These are phyloP conservation scores for Coemansia erecta DNA, from an alignment of 192 early-diverging fungal genomes.

Conservation along the genomic window DNA sequence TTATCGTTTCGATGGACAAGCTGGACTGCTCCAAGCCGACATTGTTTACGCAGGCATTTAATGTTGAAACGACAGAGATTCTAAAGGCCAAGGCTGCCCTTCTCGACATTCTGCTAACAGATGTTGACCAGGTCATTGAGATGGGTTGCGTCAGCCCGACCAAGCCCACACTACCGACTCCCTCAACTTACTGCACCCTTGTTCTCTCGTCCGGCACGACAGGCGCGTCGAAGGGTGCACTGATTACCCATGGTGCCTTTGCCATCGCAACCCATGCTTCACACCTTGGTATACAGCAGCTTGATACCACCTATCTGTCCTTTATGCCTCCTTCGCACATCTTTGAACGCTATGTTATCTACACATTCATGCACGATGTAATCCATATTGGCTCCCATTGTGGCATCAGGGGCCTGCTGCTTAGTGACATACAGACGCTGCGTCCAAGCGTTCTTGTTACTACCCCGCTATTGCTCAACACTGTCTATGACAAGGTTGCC, in stretches of 20 bases:
- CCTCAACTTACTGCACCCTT: slow-evolving; percentile 60
- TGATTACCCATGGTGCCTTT: too few species aligned
- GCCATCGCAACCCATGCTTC: too few species aligned
- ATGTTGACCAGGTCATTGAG: too few species aligned
- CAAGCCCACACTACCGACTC: slow-evolving; percentile 53
- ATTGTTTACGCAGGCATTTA: slow-evolving; percentile 43
- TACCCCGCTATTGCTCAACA: slow-evolving; percentile 76
- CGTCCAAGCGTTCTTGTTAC: slow-evolving; percentile 69
- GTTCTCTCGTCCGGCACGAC: slow-evolving; percentile 82
- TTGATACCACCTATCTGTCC: slow-evolving; percentile 42
- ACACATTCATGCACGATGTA: slow-evolving; percentile 50
- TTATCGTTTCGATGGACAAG: too few species aligned
- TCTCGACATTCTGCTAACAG: slow-evolving; percentile 55
- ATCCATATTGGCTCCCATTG: slow-evolving; percentile 71
- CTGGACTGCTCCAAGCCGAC: too few species aligned
- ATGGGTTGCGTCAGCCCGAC: slow-evolving; percentile 48
- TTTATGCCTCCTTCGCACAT: slow-evolving; percentile 78
- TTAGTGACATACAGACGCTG: slow-evolving; percentile 72
- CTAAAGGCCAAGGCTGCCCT: slow-evolving; percentile 59
- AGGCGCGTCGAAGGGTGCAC: slow-evolving; percentile 59
- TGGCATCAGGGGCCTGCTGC: slow-evolving; percentile 63
- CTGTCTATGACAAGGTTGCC: slow-evolving; percentile 70
- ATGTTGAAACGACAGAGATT: slow-evolving; percentile 10
- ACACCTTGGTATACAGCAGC: too few species aligned
- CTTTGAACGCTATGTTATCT: slow-evolving; percentile 63